Conservation (phyloP, 2,329 filamentous ascomycete species). For the Diaporthe nobilis region DNA sequence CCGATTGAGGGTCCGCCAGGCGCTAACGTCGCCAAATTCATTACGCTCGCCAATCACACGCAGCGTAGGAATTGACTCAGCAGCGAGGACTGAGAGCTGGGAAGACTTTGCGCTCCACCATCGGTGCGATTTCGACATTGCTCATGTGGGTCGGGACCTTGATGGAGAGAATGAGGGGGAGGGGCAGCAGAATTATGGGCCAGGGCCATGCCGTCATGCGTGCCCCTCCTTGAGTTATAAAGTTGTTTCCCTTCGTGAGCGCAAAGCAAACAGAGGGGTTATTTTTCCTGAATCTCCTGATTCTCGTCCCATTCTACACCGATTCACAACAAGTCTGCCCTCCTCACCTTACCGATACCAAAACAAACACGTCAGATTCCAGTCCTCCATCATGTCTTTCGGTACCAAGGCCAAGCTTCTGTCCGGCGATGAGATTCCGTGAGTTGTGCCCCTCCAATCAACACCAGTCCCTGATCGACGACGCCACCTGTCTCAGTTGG, state of each 20-base stretch:
- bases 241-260: slow-evolving; percentile 22
- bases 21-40: background rate
- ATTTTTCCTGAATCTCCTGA: slow-evolving; percentile 6
- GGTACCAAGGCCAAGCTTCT: slow-evolving; percentile 71
- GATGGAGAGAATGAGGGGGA: slow-evolving; percentile 34
- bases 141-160: slow-evolving; percentile 15
- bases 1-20: slow-evolving; percentile 23
- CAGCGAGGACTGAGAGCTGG: background rate
- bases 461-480: slow-evolving; percentile 6
- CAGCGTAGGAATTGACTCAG: background rate
- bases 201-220: slow-evolving; percentile 36
- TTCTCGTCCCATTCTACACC: slow-evolving; percentile 8
- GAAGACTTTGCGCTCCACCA: slow-evolving; percentile 6
- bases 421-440: slow-evolving; percentile 75
- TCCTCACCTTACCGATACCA: background rate
- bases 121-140: slow-evolving; percentile 24
- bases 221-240: slow-evolving; percentile 39
- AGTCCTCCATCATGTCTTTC: slow-evolving; percentile 63
- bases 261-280: slow-evolving; percentile 14
- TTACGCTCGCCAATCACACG: slow-evolving; percentile 29
- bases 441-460: slow-evolving; percentile 46
- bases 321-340: background rate
- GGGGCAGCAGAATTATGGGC: slow-evolving; percentile 30
- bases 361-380: background rate
- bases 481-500: background rate